phyloP scores from a whole-genome alignment of 345 rosid species.

The Gossypium rotundifolium region DNA sequence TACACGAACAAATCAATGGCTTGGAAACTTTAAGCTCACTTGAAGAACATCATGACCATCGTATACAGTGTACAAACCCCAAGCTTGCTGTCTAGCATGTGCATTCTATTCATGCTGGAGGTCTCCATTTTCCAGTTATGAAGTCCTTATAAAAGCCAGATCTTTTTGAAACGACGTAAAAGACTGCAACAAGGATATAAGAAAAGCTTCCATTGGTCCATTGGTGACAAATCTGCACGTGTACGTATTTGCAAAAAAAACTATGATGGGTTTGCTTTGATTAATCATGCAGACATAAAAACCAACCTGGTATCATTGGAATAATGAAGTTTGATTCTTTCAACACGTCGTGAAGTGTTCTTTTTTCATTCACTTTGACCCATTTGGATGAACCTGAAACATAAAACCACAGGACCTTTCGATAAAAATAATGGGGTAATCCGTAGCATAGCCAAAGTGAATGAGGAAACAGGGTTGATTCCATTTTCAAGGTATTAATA shows the following conservation, averaged over 20 bases:
- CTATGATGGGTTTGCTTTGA: neutral
- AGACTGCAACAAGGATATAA: constrained; percentile 40
- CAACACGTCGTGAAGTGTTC: constrained; percentile 55
- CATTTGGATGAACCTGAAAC: constrained; percentile 34
- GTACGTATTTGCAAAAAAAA: neutral
- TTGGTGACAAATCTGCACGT: neutral
- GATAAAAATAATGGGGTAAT: neutral
- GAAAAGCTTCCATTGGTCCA: neutral
- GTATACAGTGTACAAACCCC: neutral
- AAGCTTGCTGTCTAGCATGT: neutral
- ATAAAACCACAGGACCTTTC: neutral
- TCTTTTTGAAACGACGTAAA: constrained; percentile 59
- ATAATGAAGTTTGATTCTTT: constrained; percentile 54
- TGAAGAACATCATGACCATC: neutral
- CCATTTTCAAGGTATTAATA: neutral
- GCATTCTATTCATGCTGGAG: constrained; percentile 14
- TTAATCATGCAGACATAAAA: neutral
- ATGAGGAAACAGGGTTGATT: neutral
- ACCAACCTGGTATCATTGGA: constrained; percentile 75
- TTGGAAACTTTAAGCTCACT: neutral
- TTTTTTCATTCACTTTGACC: constrained; percentile 70
- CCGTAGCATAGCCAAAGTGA: neutral
- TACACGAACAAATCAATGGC: neutral
- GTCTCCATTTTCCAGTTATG: constrained; percentile 60
- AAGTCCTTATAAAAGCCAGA: constrained; percentile 61